Conservation (phyloP, 1,284 basidiomycete species). For the Melampsora larici-populina region DNA sequence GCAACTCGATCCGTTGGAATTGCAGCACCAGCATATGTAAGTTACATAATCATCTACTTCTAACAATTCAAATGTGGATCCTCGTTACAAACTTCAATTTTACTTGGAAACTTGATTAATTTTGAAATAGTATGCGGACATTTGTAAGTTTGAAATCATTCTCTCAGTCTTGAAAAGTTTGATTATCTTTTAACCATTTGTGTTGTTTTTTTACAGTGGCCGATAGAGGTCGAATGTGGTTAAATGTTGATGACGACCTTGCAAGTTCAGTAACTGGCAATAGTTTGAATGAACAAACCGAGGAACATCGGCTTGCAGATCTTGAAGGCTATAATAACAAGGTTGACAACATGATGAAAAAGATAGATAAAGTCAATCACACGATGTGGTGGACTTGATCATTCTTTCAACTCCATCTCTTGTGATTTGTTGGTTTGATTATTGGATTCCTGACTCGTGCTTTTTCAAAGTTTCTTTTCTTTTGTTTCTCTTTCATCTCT, state of each 20-base stretch:
- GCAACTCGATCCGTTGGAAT: slow-evolving; percentile 33
- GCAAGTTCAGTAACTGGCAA: background rate
- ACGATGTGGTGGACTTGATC: slow-evolving; percentile 40
- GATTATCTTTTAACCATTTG: background rate
- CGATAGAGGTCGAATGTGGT: slow-evolving; percentile 19
- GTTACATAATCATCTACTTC: background rate
- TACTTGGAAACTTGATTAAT: background rate
- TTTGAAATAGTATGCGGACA: slow-evolving; percentile 32
- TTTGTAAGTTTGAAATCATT: slow-evolving; percentile 19
- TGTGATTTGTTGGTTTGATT: no score
- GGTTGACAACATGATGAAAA: slow-evolving; percentile 22
- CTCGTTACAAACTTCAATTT: background rate
- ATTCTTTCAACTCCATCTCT: background rate
- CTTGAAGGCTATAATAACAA: background rate
- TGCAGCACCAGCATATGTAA: slow-evolving; percentile 31
- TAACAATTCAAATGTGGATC: background rate
- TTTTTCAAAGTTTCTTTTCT: no score
- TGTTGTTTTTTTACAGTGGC: slow-evolving; percentile 5
- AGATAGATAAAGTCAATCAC: slow-evolving; percentile 15
- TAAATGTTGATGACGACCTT: slow-evolving; percentile 23
- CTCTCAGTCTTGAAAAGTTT: background rate
- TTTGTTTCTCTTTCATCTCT: no score
- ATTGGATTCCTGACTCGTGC: no score
- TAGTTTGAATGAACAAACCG: slow-evolving; percentile 14
- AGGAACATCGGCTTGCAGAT: slow-evolving; percentile 17